Base-by-base conservation (phyloP, 2,329 filamentous ascomycete genomes). In the Cladobotryum mycophilum region DNA sequence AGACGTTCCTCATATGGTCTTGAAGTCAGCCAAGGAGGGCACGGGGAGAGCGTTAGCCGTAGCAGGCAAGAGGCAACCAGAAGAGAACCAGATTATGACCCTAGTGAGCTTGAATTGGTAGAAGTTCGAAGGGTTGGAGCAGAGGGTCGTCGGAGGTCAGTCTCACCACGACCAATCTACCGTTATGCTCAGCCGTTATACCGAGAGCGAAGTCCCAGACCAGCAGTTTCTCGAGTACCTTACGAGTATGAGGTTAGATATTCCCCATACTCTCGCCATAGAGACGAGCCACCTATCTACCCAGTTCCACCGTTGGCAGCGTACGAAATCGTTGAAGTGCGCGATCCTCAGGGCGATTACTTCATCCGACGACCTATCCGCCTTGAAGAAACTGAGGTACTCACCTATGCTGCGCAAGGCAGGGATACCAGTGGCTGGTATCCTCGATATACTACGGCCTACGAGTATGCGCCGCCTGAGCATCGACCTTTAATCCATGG, bases 321-420 rank as follows among this genome's bases (percentile, higher is more conserved):
- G 4, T 73, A 71, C 52, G 76, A 79, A 57, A 63, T 76, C 11
- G 67, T 79, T 34, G 69, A 72, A 37, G 69, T 75, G 7, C 65
- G 67, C 12, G 71, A 74, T 56, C 64, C 69, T 2, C 61, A 69
- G 17, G 74, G 75, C 11, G 67, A 74, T 45, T 78, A 77, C 53
- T 70, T 72, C 53, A 67, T 76, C 48, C 67, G 70, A 37, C 68
- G 72, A 25, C 73, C 73, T 4, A 55, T 72, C 20, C 60, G 61
- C 38, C 61, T 63, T 30, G 65, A 66, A 22, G 56, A 52, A 12
- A 47, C 46, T 25, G 45, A 57, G 18, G 48, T 61, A 41, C 65
- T 68, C 44, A 55, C 61, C n/a, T 53, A 56, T 30, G 60, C 63
- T 6, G 45, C 51, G 8, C 53, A 53, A 2, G 43, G 33, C 22